Evolutionary conservation across 129 eudicot genomes (phyloP), one percentile per base, ranked within the genome.

Genomic region (Escallonia rubra): DNA sequence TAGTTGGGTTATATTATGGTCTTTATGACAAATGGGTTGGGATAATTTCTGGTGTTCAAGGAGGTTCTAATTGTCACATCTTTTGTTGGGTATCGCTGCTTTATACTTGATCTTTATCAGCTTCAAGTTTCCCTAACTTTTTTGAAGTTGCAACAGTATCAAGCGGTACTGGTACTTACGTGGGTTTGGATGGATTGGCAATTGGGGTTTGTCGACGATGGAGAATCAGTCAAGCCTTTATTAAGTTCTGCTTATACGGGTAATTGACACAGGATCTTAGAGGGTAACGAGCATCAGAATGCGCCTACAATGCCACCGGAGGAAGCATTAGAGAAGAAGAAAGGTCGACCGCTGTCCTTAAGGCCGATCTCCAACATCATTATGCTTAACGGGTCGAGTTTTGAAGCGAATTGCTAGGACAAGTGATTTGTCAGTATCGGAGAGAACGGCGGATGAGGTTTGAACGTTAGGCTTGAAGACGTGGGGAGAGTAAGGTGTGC

Each of bases 381-480:
- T 91, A 91, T 71, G 96, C 89, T 48, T 91, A 73, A 80, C 94
- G 3, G 76, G 88, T 69, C 76, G 80, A 8, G 73, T 78, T 55
- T 56, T 81, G 75, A 88, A 80, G 78, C 64, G 56, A 74, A 23
- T 67, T 61, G 78, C 76, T 75, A 74, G 83, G 61, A 86, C 87
- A 2, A 63, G 46, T 2, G 83, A 85, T 62, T 73, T 86, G 73
- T 83, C 98, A 0, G 83, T 72, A 66, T 56, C 88, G 58, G 96
- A 88, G 79, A 86, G 65, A 77, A 86, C 88, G 98, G 96, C 95
- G 7, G 89, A 88, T 70, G 98, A 92, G 80, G 98, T 95, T 43
- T 92, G 95, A 95, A 80, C 65, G 40, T 76, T 83, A 76, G 98
- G 98, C 6, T 64, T 76, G 49, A 92, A 81, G 64, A 96, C 91